A percentile compares a stretch with the other conserved stretches of the same genome.
These are phyloP conservation scores for Diplotaxis tenuifolia DNA, from an alignment of 345 rosid genomes.

Conservation along the genomic window DNA sequence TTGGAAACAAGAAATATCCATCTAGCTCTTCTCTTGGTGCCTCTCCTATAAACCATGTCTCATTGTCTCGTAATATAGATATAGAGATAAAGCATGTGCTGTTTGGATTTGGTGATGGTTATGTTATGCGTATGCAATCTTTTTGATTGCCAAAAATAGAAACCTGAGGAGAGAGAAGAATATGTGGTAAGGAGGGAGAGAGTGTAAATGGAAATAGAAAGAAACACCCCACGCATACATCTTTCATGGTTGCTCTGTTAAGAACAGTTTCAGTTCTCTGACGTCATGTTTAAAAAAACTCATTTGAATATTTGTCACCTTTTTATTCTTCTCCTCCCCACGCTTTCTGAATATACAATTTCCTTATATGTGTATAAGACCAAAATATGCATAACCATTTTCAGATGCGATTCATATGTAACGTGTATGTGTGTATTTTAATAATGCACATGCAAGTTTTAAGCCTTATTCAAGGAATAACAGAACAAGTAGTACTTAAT, in stretches of 20 bases:
- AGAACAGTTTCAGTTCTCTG: slow-evolving; percentile 38
- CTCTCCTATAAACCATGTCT: too few species aligned
- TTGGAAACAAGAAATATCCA: slow-evolving; percentile 29
- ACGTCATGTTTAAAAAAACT: slow-evolving; percentile 19
- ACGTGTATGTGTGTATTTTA: neutral
- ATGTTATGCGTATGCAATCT: slow-evolving; percentile 22
- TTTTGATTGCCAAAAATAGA: slow-evolving; percentile 27
- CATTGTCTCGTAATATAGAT: neutral
- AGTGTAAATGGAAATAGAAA: slow-evolving; percentile 24
- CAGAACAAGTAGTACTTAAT: neutral
- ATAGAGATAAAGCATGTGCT: slow-evolving; percentile 11
- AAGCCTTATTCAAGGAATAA: neutral
- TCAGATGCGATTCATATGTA: neutral
- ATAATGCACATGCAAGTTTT: neutral
- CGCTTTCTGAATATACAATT: slow-evolving; percentile 29
- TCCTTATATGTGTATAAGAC: slow-evolving; percentile 24
- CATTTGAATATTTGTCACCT: slow-evolving; percentile 22
- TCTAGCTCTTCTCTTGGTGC: slow-evolving; percentile 9
- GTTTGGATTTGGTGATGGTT: slow-evolving; percentile 29
- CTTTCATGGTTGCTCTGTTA: slow-evolving; percentile 37
- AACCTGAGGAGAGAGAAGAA: slow-evolving; percentile 32
- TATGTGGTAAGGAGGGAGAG: neutral
- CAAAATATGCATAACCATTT: slow-evolving; percentile 24
- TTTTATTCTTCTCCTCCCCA: slow-evolving; percentile 27
- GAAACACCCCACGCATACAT: slow-evolving; percentile 34